A percentile compares a stretch with the other conserved stretches of the same genome.
These are phyloP conservation scores for Cladosporium cucumerinum DNA, from an alignment of 2,329 filamentous ascomycete genomes.

Conservation along the genomic window DNA sequence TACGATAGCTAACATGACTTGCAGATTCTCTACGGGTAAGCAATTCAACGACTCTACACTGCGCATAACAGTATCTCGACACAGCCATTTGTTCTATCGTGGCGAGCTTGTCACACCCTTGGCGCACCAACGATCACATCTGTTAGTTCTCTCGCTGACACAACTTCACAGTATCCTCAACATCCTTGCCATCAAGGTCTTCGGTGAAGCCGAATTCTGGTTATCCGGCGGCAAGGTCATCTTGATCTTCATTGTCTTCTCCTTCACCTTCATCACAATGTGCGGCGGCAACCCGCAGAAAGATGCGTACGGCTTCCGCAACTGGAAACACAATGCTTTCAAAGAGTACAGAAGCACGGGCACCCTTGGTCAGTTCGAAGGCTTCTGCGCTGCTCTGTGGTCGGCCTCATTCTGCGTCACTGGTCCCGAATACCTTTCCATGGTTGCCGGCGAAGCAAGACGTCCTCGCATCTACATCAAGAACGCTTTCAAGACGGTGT, in stretches of 20 bases:
- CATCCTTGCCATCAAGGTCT: conserved; percentile 43
- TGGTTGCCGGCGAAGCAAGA: conserved; percentile 48
- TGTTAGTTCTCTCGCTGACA: background rate
- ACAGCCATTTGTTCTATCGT: background rate
- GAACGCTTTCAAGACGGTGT: conserved; percentile 47
- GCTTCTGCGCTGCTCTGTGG: conserved; percentile 35
- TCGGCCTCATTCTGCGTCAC: conserved; percentile 20
- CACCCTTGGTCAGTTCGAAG: conserved; percentile 32
- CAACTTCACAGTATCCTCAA: conserved; percentile 37
- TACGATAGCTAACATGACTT: background rate
- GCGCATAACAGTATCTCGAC: background rate
- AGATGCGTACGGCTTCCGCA: conserved; percentile 42
- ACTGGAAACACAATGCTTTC: conserved; percentile 39
- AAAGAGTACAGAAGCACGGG: conserved; percentile 21
- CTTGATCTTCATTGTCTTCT: conserved; percentile 44
- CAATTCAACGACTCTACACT: background rate
- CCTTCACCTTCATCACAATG: conserved; percentile 39
- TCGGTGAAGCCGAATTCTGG: conserved; percentile 49
- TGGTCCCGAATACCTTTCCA: conserved; percentile 48
- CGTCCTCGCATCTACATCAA: conserved; percentile 45
- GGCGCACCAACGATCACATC: background rate
- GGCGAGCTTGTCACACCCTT: no score
- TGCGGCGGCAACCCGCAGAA: conserved; percentile 23
- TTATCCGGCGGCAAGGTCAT: conserved; percentile 50
- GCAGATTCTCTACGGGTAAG: conserved; percentile 11